Evolutionary conservation across 2,329 filamentous ascomycete genomes (phyloP).

Genomic region (Sarocladium kiliense): DNA sequence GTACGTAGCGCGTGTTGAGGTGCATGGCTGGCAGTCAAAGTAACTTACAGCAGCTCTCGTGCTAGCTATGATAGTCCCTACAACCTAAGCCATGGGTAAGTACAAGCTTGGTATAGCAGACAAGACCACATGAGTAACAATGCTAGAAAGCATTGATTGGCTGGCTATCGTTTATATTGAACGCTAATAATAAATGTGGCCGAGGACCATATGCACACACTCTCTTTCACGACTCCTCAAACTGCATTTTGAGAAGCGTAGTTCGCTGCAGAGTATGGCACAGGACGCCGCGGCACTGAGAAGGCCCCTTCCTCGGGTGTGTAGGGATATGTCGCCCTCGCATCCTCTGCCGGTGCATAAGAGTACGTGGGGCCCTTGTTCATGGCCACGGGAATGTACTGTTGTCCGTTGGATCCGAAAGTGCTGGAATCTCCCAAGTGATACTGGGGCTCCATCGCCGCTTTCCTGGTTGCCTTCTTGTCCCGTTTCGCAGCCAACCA

Average conservation of each 20-base stretch:
- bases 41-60: too few species aligned
- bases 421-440: neutral
- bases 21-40: too few species aligned
- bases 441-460: neutral
- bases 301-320: neutral
- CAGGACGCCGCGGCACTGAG: neutral
- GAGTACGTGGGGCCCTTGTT: neutral
- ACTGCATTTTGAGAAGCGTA: neutral
- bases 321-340: neutral
- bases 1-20: too few species aligned
- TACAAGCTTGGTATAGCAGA: too few species aligned
- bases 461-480: neutral
- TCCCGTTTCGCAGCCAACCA: neutral
- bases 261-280: neutral
- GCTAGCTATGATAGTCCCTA: too few species aligned
- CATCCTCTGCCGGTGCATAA: neutral
- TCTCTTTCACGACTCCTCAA: neutral
- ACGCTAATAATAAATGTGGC: too few species aligned
- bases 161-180: too few species aligned
- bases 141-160: too few species aligned
- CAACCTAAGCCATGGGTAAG: too few species aligned
- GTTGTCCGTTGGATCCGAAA: neutral
- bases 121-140: too few species aligned
- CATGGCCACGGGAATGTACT: neutral
- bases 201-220: too few species aligned